phyloP scores from a whole-genome alignment of 148 eudicot species.

The Rhododendron griersonianum region DNA sequence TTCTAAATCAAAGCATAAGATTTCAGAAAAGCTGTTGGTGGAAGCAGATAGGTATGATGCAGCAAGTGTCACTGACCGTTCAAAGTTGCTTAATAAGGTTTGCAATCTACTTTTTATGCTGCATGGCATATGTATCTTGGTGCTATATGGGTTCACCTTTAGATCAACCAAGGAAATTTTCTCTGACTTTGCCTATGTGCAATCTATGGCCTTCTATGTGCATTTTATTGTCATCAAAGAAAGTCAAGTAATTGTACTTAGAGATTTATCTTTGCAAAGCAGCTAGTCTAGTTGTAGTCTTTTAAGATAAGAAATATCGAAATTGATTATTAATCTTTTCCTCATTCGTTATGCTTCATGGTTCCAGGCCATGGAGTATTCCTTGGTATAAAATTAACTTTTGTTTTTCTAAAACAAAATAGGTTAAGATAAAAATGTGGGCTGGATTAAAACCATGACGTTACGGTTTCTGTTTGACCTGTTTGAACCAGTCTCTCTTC shows the following conservation, averaged over 20 bases:
- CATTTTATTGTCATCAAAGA: background rate
- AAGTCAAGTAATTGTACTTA: background rate
- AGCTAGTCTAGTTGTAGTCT: slow-evolving; percentile 1
- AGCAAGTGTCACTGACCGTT: slow-evolving; percentile 32
- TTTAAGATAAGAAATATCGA: background rate
- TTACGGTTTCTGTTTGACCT: background rate
- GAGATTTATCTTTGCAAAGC: background rate
- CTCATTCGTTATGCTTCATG: background rate
- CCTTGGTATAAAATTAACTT: background rate
- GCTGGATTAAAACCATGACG: background rate
- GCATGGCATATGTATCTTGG: background rate
- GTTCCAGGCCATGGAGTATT: background rate
- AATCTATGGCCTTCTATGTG: background rate
- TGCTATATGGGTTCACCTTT: background rate
- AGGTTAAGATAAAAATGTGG: background rate
- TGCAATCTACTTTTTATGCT: background rate
- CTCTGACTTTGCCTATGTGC: background rate
- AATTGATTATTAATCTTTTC: background rate
- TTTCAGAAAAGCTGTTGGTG: slow-evolving; percentile 44
- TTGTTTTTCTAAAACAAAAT: background rate
- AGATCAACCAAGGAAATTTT: background rate
- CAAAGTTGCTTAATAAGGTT: slow-evolving; percentile 50
- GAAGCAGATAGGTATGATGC: slow-evolving; percentile 39
- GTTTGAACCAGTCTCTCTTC: background rate
- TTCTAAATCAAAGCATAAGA: slow-evolving; percentile 67